These are phyloP conservation scores for Pythium dissotocum DNA, from an alignment of 352 stramenopile genomes.

Conservation along the genomic window DNA sequence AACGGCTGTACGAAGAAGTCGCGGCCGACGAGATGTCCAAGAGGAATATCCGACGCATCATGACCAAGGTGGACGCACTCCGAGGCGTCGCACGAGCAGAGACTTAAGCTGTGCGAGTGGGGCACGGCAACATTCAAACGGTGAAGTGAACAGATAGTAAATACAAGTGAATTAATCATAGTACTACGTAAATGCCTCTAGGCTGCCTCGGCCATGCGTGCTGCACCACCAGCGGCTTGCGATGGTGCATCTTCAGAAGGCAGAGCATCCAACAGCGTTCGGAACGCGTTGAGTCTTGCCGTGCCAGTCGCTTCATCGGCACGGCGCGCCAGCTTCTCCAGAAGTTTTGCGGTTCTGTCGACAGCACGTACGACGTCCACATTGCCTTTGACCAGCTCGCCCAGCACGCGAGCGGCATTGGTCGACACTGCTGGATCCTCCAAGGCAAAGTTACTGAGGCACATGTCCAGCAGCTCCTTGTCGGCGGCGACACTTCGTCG, in stretches of 20 bases:
- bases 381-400: not conserved
- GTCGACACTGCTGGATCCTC: not conserved
- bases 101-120: not conserved
- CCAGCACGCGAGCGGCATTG: not conserved
- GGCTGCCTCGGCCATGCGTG: no score
- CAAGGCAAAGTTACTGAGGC: not conserved
- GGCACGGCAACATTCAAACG: no score
- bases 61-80: conserved; percentile 52
- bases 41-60: conserved; percentile 70
- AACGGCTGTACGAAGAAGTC: conserved; percentile 62
- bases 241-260: no score
- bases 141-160: no score
- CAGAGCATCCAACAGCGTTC: not conserved
- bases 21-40: conserved; percentile 63
- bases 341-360: not conserved
- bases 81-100: not conserved
- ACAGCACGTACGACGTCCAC: not conserved
- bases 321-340: not conserved
- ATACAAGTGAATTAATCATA: no score
- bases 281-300: not conserved
- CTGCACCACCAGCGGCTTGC: no score
- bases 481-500: not conserved
- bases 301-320: not conserved
- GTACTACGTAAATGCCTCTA: no score
- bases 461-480: not conserved